A percentile compares a stretch with the other conserved stretches of the same genome.
phyloP scores from a whole-genome alignment of 2,329 filamentous ascomycete genomes.

The Ophiostoma sp. region DNA sequence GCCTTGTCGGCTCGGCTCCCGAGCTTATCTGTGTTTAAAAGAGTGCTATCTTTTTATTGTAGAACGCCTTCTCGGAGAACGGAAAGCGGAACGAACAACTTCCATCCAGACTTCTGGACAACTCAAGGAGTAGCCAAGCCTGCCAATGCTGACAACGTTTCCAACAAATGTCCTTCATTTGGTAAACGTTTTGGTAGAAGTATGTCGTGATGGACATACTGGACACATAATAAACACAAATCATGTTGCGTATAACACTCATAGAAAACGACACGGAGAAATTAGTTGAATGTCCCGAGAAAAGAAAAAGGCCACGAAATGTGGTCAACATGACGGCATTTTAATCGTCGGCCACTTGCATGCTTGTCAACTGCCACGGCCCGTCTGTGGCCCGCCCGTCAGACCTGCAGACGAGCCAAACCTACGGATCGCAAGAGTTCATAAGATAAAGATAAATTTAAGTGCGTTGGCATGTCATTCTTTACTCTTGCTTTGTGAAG shows the following conservation, averaged over 20 bases:
- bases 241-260: background rate
- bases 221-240: background rate
- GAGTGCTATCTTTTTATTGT: background rate
- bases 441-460: no score
- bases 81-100: constrained; percentile 1
- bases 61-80: background rate
- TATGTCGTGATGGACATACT: no score
- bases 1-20: constrained; percentile 7
- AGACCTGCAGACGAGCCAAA: background rate
- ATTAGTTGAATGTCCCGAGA: background rate
- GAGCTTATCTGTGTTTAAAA: background rate
- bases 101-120: background rate
- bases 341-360: background rate
- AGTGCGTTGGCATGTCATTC: no score
- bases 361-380: background rate
- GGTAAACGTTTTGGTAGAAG: no score
- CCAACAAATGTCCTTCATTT: background rate
- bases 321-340: background rate
- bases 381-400: background rate
- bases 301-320: background rate
- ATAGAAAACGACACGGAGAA: background rate
- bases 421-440: background rate
- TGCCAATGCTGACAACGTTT: constrained; percentile 7
- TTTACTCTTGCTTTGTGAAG: background rate
- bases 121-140: background rate